Evolutionary conservation across 2,329 filamentous ascomycete species (phyloP).

Genomic region (Myriosclerotinia duriaeana): DNA sequence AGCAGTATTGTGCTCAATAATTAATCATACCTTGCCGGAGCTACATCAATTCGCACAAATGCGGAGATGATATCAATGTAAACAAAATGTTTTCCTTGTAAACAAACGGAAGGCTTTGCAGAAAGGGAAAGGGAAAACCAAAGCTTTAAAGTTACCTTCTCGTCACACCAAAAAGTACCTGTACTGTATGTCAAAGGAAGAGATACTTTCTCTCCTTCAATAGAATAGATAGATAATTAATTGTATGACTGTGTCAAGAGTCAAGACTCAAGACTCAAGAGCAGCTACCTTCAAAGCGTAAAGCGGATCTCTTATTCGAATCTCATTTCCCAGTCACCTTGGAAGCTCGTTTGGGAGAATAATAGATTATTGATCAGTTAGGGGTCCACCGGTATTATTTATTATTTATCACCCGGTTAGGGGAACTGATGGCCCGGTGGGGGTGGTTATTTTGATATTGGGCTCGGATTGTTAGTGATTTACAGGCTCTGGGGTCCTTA

Average conservation of each 20-base stretch:
- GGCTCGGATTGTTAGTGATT: neutral
- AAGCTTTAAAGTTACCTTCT: neutral
- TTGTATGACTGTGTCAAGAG: conserved; percentile 14
- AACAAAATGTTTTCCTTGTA: conserved; percentile 12
- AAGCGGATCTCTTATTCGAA: conserved; percentile 12
- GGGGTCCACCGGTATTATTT: neutral
- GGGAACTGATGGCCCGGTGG: neutral
- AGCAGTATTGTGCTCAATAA: conserved; percentile 22
- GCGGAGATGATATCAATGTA: conserved; percentile 2
- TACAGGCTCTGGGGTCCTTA: neutral
- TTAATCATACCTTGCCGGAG: conserved; percentile 24
- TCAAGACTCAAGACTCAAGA: no score
- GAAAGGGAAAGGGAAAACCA: conserved; percentile 8
- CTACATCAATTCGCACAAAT: neutral
- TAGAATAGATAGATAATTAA: conserved; percentile 17
- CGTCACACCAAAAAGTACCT: neutral
- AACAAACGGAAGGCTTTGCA: neutral
- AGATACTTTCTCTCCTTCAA: conserved; percentile 5
- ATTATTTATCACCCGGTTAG: neutral
- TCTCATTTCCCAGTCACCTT: conserved; percentile 3
- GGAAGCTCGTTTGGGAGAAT: neutral
- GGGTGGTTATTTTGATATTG: neutral
- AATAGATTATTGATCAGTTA: neutral
- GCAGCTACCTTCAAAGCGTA: conserved; percentile 2
- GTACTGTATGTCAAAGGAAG: neutral